Evolutionary conservation across 129 eudicot species (phyloP), one percentile per base, ranked within the genome.

Genomic region (Artemisia argyi): DNA sequence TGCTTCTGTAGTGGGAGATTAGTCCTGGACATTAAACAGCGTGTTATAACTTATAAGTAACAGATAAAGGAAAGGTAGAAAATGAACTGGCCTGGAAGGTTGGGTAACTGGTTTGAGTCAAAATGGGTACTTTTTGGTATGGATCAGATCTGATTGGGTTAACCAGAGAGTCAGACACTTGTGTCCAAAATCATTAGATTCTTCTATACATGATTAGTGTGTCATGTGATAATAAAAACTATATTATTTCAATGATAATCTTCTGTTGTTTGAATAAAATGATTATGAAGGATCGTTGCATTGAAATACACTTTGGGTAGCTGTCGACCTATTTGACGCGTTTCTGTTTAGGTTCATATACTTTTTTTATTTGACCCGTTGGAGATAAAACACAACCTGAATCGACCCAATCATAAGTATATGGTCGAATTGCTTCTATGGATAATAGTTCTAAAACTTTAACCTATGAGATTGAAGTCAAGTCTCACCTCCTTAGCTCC

Each of bases 1-100:
- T 93, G 98, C 75, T 85, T 89, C 82, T 80, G 92, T 20, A 93
- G 79, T 10, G 98, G 97, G 39, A 93, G 97, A 69, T 90, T 93
- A n/a, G 90, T 85, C 91, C 98, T 93, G 83, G 11, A 67, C 12
- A 28, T 53, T 58, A 44, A 63, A 64, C 57, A 78, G 19, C 65
- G 4, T 17, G 13, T 70, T 26, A 68, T 82, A 30, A 35, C 24
- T 10, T 26, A 68, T 82, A 30, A 35, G 39, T 10, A 65, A 39
- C 14, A 12, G 55, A 35, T 14, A 13, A 48, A 1, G n/a, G n/a
- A 4, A 14, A 64, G 14, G 68, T 39, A 24, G 22, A 39, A 9
- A 64, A 32, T 32, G 15, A 14, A 9, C 1, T 22, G 47, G n/a
- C 18, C 1, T 14, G 51, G 11, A 18, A 30, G 62, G 62, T 57